phyloP scores from a whole-genome alignment of 306 rosid genomes.

The Crataegus laevigata region DNA sequence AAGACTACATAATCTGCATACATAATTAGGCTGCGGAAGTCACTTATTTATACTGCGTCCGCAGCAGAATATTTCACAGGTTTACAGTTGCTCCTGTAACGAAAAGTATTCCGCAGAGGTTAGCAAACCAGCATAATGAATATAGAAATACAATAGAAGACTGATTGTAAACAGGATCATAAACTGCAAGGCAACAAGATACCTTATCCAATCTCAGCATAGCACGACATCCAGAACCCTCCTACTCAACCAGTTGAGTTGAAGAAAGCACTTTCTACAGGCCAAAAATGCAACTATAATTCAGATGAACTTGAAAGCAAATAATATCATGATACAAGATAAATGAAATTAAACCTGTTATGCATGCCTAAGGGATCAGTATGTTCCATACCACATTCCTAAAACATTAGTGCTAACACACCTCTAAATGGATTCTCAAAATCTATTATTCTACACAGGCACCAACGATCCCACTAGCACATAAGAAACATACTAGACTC shows the following conservation, averaged over 20 bases:
- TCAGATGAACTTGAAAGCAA: background rate
- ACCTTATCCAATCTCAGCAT: conserved; percentile 73
- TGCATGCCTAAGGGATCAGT: background rate
- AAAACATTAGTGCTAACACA: background rate
- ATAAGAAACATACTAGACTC: no score
- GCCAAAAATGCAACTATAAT: conserved; percentile 5
- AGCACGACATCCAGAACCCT: conserved; percentile 69
- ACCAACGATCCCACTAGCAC: no score
- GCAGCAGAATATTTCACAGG: background rate
- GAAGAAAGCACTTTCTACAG: conserved; percentile 69
- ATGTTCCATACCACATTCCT: background rate
- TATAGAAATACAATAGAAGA: background rate
- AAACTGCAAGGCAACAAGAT: background rate
- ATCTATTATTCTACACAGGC: no score
- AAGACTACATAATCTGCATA: background rate
- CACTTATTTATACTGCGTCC: background rate
- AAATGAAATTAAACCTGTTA: background rate
- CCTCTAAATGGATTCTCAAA: background rate
- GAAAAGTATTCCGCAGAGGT: background rate
- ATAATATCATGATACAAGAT: background rate
- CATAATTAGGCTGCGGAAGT: background rate
- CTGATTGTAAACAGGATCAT: background rate
- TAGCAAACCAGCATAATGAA: background rate
- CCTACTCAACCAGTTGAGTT: conserved; percentile 82
- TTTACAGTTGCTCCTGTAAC: conserved; percentile 41